Base-by-base conservation (phyloP, 352 stramenopile genomes). In the Globisporangium irregulare region DNA sequence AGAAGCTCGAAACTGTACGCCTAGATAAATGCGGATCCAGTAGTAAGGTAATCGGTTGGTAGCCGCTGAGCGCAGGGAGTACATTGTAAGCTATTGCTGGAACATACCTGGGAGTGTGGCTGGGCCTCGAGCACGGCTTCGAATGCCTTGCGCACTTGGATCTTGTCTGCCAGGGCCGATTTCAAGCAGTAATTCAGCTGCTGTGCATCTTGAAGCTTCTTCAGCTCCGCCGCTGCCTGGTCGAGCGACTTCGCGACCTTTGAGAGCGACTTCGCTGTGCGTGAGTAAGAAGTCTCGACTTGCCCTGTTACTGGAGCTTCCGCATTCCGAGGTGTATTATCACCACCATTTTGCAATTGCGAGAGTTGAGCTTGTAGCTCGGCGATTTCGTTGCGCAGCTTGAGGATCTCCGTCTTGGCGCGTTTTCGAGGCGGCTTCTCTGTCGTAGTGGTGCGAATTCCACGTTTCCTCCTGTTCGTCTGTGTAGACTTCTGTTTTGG, bases 321-420 rank as follows among this genome's bases (percentile, higher is more conserved):
- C 12, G 10, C 36, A 18, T 14, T 3, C 12, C 12, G 36, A 18
- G 36, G 12, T 18, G 9, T 56, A 8, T 3, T 9, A 20, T 56
- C n/a, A 32, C 15, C 50, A 32, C 50, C 10, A 32, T 7, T 20
- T 27, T 59, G 25, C 27, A 59, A 15, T 12, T 59, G 27, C 2
- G 27, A 12, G 7, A 43, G 27, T 9, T 59, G 54, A 25, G 27
- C 34, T 18, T 59, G 4, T 12, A 59, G 18, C 27, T 38, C 54
- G 15, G 27, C 27, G 27, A 59, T n/a, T 25, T 59, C 22, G 27
- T 20, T 43, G 14, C 32, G 27, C 1, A 59, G 27, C 4, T 59
- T 41, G 27, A 59, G 54, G 18, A 59, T 59, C 18, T 59, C 54
- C 25, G 27, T 59, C 27, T 59, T 59, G 27, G 54, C 25, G 10